Base-by-base conservation (phyloP, 768 basidiomycete species). In the Exidia glandulosa region DNA sequence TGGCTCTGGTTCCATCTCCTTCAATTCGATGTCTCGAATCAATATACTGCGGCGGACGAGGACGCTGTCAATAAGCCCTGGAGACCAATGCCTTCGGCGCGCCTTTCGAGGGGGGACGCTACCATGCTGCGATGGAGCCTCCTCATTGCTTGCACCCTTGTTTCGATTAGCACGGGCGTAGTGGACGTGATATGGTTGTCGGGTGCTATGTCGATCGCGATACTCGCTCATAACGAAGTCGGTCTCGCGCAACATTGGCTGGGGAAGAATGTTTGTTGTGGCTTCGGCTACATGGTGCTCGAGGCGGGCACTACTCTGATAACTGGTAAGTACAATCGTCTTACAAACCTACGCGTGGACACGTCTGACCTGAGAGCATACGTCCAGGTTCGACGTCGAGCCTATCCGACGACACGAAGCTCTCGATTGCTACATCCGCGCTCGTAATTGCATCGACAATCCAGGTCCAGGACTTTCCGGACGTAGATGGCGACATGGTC, bases 391-490 rank as follows among this genome's bases (percentile, higher is more conserved):
- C n/a, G n/a, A n/a, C n/a, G n/a, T n/a, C n/a, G n/a, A n/a, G n/a
- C n/a, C n/a, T n/a, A n/a, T n/a, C n/a, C n/a, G n/a, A n/a, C 36
- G 19, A 10, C 19, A 19, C 36, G 36, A 10, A 19, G 36, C 36
- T 37, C 36, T 37, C 36, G 36, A 2, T 37, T 2, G 10, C 36
- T 12, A 10, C 19, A 19, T 37, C 36, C 36, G 64, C 64, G 52
- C 47, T 62, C 47, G 62, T 67, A 27, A 67, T 68, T 57, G 61
- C 62, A 56, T 67, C 66, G 36, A 68, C 67, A 32, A 64, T 67
- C 23, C 67, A 65, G 52, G 59, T 61, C n/a, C 67, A 68, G 33
- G 67, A 68, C 59, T 67, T 68, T 59, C 61, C 61, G 16, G 67
- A 68, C 57, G 65, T 66, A 29, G 65, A 63, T 45, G 67, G 67